Evolutionary conservation across 2,329 filamentous ascomycete genomes (phyloP), one percentile per base, ranked within the genome.

Genomic region (Apiospora marii): DNA sequence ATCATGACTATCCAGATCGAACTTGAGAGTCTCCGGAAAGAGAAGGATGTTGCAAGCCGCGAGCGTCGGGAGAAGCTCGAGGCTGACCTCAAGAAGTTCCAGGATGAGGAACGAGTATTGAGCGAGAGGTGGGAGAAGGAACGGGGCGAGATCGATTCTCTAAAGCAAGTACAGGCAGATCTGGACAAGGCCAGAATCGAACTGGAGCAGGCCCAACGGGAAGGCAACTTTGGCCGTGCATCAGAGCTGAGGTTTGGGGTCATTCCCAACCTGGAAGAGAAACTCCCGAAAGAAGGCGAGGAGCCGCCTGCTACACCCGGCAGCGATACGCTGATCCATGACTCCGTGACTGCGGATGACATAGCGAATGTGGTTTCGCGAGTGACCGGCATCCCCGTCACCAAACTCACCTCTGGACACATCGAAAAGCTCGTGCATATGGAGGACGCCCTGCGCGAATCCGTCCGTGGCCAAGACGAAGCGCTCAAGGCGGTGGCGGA

Each of bases 1-100:
- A 98, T 98, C 73, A 97, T 98, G 90, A 98, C 96, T 0, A 94
- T 98, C 19, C 96, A 98, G 80, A 98, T 99, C 74, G 96, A 99
- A 81, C 87, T 98, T 0, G 96, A 98, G 81, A 98, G 95, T 74
- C 84, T 99, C 58, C 90, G 96, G 69, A 98, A 98, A 79, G 96
- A 99, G 82, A 97, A 92, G 14, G 96, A 99, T 77, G 88, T 98
- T 68, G 92, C 93, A 24, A 98, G 95, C 80, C 92, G 92, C 76
- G 96, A 98, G 82, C 91, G 96, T 24, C 89, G 95, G 30, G 93
- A 97, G 78, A 96, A 96, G 79, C 88, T 98, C 0, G 92, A 98
- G 80, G 86, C 89, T 70, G 92, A 92, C 10, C 83, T 98, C 27
- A 93, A 93, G 78, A 85, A 87, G 69, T 93, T 94, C 77, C 92